A percentile compares a stretch with the other conserved stretches of the same genome.
Conservation (phyloP, 2,329 filamentous ascomycete species). For the Nothopassalora personata region DNA sequence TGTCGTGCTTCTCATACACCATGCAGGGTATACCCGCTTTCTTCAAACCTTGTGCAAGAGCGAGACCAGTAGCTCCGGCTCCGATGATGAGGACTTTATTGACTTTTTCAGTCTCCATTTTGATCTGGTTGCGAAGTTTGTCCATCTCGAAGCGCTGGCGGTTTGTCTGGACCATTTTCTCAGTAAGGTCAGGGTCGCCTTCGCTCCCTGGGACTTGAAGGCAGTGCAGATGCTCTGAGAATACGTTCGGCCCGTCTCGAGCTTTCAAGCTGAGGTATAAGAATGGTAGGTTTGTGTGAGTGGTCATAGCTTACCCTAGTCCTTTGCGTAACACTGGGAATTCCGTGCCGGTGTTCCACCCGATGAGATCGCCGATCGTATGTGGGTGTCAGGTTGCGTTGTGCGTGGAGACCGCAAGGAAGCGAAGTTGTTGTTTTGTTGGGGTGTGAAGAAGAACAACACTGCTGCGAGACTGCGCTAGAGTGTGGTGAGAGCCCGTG, state of each 20-base stretch:
- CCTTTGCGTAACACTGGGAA: not conserved
- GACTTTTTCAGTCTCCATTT: not conserved
- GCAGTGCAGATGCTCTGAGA: not conserved
- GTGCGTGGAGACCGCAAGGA: no score
- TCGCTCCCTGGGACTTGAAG: no score
- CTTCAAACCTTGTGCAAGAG: constrained; percentile 26
- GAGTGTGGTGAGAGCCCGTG: not conserved
- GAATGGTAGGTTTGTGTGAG: not conserved
- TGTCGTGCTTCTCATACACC: constrained; percentile 22
- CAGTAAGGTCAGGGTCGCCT: no score
- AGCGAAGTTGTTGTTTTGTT: no score
- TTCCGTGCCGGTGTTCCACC: not conserved
- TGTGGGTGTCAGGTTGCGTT: not conserved
- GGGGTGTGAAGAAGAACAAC: no score
- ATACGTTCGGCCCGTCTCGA: no score
- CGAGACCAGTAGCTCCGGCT: constrained; percentile 24
- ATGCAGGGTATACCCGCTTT: constrained; percentile 19
- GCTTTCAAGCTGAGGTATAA: no score
- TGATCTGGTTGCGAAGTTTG: not conserved
- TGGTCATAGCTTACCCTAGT: not conserved
- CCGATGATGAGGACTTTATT: constrained; percentile 26
- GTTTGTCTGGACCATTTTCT: not conserved
- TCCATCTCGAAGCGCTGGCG: not conserved
- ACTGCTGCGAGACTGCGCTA: no score
- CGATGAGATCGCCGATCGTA: not conserved